phyloP scores from a whole-genome alignment of 2,329 filamentous ascomycete species.

The Xylaria sp. region DNA sequence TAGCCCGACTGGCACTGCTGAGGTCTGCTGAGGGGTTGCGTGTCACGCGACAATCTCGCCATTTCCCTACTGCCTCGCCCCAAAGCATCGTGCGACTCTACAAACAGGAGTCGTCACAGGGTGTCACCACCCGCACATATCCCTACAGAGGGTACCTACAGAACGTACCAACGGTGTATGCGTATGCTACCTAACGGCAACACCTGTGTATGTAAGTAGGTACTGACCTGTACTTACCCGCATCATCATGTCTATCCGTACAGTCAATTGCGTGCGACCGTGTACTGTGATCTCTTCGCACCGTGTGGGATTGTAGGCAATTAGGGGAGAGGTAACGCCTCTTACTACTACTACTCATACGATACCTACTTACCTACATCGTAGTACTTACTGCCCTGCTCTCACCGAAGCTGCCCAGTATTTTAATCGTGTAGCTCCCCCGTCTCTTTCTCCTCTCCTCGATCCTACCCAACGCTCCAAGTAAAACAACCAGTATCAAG shows the following conservation, averaged over 20 bases:
- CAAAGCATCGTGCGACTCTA: conserved; percentile 30
- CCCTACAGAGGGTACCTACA: conserved; percentile 19
- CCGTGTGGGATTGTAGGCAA: conserved; percentile 2
- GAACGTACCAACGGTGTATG: no score
- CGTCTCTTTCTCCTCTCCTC: conserved; percentile 17
- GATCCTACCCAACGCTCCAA: conserved; percentile 13
- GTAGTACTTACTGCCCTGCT: conserved; percentile 5
- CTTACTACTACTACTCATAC: conserved; percentile 1
- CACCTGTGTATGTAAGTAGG: not conserved
- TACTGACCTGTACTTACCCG: conserved; percentile 7
- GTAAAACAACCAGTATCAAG: conserved; percentile 12
- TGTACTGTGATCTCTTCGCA: conserved; percentile 14
- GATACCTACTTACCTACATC: conserved; percentile 1
- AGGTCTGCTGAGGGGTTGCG: conserved; percentile 31
- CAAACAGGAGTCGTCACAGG: not conserved
- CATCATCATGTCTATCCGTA: conserved; percentile 27
- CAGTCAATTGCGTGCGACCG: conserved; percentile 24
- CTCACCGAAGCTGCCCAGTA: conserved; percentile 19
- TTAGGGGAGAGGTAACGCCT: not conserved
- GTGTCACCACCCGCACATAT: conserved; percentile 5
- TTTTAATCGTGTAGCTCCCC: conserved; percentile 26
- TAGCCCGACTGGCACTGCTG: not conserved
- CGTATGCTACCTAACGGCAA: not conserved
- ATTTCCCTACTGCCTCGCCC: conserved; percentile 30
- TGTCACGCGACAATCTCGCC: conserved; percentile 39